These are phyloP conservation scores for Begonia masoniana DNA, from an alignment of 306 rosid species.

Conservation along the genomic window DNA sequence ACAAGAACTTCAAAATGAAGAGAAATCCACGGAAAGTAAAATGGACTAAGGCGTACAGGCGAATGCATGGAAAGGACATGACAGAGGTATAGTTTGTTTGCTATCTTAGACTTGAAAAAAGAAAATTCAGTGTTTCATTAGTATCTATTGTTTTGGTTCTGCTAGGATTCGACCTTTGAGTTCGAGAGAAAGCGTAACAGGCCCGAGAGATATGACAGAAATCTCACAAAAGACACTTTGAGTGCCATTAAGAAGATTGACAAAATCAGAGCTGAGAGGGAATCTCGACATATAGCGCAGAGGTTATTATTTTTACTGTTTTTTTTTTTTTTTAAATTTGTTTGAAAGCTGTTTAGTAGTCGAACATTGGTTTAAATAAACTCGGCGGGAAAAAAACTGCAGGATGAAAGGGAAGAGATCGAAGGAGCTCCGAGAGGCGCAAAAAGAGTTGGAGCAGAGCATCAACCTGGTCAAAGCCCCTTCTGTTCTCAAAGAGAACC, in stretches of 20 bases:
- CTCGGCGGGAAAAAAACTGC: conserved; percentile 5
- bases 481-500: conserved; percentile 25
- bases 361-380: background rate
- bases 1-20: conserved; percentile 97
- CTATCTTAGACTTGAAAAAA: too few species aligned
- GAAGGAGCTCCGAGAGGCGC: conserved; percentile 20
- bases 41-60: conserved; percentile 83
- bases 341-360: background rate
- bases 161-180: conserved; percentile 77
- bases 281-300: conserved; percentile 25
- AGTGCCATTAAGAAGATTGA: conserved; percentile 69
- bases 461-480: conserved; percentile 50
- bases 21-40: conserved; percentile 87
- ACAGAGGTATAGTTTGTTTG: conserved; percentile 41
- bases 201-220: conserved; percentile 82
- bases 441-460: conserved; percentile 33
- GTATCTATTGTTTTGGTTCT: background rate
- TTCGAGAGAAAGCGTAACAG: conserved; percentile 89
- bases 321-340: background rate
- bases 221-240: conserved; percentile 30
- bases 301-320: conserved; percentile 23
- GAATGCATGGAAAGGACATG: conserved; percentile 85
- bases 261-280: conserved; percentile 47
- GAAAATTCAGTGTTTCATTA: too few species aligned
- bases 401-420: conserved; percentile 41